Conservation (phyloP, 164 flowering plant species). For the Hamamelis virginiana region DNA sequence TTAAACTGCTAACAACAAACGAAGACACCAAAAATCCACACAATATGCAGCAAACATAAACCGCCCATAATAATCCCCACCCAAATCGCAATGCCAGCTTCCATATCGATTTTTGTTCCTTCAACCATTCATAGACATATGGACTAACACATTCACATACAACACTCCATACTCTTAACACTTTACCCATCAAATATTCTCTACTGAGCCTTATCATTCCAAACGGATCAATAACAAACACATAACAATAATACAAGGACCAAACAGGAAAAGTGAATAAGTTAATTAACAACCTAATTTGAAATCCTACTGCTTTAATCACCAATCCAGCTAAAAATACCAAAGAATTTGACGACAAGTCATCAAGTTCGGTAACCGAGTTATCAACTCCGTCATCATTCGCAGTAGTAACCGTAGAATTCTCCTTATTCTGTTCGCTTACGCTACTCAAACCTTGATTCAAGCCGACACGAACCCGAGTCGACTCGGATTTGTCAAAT, state of each 20-base stretch:
- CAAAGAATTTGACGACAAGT: conserved; percentile 33
- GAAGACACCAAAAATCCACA: conserved; percentile 46
- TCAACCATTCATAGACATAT: conserved; percentile 19
- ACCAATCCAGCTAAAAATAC: conserved; percentile 43
- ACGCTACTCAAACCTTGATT: not conserved
- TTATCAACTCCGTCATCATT: conserved; percentile 14
- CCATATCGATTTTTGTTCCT: conserved; percentile 30
- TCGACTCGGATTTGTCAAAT: conserved; percentile 8
- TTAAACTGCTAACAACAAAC: conserved; percentile 55
- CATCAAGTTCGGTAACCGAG: conserved; percentile 21
- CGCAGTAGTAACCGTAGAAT: conserved; percentile 26
- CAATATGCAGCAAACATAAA: conserved; percentile 54
- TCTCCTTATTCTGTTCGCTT: conserved; percentile 11
- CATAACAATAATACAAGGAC: conserved; percentile 29
- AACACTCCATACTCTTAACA: conserved; percentile 21
- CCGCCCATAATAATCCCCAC: conserved; percentile 72
- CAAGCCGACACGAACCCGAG: not conserved
- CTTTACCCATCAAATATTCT: conserved; percentile 16
- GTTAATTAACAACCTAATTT: conserved; percentile 38
- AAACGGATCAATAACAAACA: conserved; percentile 51
- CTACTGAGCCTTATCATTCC: conserved; percentile 23
- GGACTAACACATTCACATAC: conserved; percentile 20
- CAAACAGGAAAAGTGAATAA: conserved; percentile 53
- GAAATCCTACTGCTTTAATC: conserved; percentile 57
- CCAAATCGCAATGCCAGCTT: conserved; percentile 30